Base-by-base conservation (phyloP, 805 yeast species). In the Maudiozyma bulderi region DNA sequence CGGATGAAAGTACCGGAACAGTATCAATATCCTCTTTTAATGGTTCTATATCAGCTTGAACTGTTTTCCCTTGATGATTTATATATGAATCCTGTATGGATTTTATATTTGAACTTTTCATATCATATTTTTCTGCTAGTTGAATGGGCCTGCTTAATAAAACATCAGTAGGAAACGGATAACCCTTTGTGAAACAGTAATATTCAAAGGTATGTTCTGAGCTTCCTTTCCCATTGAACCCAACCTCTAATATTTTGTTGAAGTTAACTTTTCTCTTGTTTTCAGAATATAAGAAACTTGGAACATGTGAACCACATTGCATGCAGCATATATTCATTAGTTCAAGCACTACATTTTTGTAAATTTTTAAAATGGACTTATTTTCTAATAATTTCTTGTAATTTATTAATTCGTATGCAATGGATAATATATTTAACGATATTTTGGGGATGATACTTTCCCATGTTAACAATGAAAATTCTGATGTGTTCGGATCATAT, bases 141-240 rank as follows among this genome's bases (percentile, higher is more conserved):
- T 50, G 31, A 10, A 62, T 52, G 2, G 66, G 62, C 47, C 64
- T 68, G 15, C 56, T 52, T 10, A 65, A 50, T 31, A 65, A 47
- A 7, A 65, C 51, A 37, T 64, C 60, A 2, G 64, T 64, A 2
- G 69, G 69, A 52, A 54, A 64, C 46, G 62, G 68, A 37, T 62
- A 55, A 35, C 61, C 55, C 38, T 65, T 66, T 42, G 60, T 62
- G 47, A 64, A 65, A 49, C 66, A 65, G 48, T 65, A 65, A n/a
- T 66, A 56, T 52, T 65, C 69, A 53, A 64, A 65, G 13, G 67
- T 62, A 54, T 57, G 63, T 45, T 63, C 67, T 1, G 68, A 20
- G 26, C 26, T 20, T 20, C 26, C 26, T 20, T 20, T 4, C 26
- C 26, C 26, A 20, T 20, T 20, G 26, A 20, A 20, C 26, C 26